Conservation (phyloP, 768 basidiomycete genomes). For the Hysterangium stoloniferum region DNA sequence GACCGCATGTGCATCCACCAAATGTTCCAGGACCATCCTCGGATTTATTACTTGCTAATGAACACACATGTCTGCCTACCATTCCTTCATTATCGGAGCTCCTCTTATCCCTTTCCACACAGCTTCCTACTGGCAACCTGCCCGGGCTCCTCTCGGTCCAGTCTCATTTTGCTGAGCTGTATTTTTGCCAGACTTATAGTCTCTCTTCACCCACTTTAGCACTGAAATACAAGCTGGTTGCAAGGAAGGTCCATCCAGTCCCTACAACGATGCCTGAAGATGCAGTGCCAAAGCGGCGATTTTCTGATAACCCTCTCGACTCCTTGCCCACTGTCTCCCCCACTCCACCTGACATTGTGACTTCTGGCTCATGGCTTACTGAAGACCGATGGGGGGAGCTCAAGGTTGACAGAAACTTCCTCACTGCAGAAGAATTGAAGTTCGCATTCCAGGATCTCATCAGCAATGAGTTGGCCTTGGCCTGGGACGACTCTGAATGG, state of each 20-base stretch:
- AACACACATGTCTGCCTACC: neutral
- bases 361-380: constrained; percentile 13
- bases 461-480: constrained; percentile 11
- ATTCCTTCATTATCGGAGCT: neutral
- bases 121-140: neutral
- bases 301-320: neutral
- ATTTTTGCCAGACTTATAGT: neutral
- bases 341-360: constrained; percentile 11
- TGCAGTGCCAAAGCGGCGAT: constrained; percentile 13
- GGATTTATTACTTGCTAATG: neutral
- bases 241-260: constrained; percentile 22
- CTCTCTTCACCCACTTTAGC: neutral
- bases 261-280: constrained; percentile 22
- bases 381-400: constrained; percentile 13
- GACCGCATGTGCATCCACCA: neutral
- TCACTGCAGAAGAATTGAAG: constrained; percentile 25
- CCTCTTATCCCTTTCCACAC: neutral
- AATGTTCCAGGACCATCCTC: neutral
- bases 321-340: constrained; percentile 12
- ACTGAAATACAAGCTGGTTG: constrained; percentile 23
- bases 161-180: neutral
- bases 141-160: neutral
- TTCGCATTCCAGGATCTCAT: constrained; percentile 28
- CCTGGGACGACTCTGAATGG: constrained; percentile 14
- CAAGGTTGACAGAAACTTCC: constrained; percentile 19